phyloP scores from a whole-genome alignment of 495 filamentous ascomycete genomes.

The Neurospora hispaniola region DNA sequence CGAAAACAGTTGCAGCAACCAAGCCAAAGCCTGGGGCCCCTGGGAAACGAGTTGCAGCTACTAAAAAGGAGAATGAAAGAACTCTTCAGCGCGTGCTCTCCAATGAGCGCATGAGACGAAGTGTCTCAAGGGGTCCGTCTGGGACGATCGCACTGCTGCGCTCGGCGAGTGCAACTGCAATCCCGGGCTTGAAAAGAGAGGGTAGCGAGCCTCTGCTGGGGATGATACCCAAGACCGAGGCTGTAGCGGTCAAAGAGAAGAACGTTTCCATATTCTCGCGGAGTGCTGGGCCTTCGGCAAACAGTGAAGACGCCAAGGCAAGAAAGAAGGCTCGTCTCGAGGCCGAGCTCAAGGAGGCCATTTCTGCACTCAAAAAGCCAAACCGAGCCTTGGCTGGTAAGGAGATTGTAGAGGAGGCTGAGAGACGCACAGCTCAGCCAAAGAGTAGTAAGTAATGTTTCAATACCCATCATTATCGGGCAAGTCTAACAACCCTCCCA shows the following conservation, averaged over 20 bases:
- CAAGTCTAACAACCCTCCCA: slow-evolving; percentile 24
- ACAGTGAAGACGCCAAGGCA: slow-evolving; percentile 46
- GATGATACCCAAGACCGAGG: slow-evolving; percentile 36
- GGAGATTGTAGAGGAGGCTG: slow-evolving; percentile 58
- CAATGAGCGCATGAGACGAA: slow-evolving; percentile 48
- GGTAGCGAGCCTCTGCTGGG: slow-evolving; percentile 47
- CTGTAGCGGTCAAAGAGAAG: slow-evolving; percentile 28
- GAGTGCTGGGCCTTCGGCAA: slow-evolving; percentile 12
- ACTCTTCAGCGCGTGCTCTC: slow-evolving; percentile 62
- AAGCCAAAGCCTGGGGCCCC: slow-evolving; percentile 45
- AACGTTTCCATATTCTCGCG: slow-evolving; percentile 13
- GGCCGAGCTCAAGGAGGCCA: slow-evolving; percentile 74
- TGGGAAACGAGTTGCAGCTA: slow-evolving; percentile 37
- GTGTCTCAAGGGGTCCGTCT: slow-evolving; percentile 40
- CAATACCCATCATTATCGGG: background rate
- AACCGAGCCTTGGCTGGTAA: slow-evolving; percentile 70
- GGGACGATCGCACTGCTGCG: slow-evolving; percentile 50
- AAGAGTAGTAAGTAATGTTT: slow-evolving; percentile 24
- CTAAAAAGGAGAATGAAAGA: slow-evolving; percentile 45
- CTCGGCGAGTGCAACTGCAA: slow-evolving; percentile 52
- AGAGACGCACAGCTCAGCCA: slow-evolving; percentile 41
- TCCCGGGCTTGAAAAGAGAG: slow-evolving; percentile 54
- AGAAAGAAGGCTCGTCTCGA: slow-evolving; percentile 67
- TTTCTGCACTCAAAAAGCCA: slow-evolving; percentile 72
- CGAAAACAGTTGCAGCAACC: slow-evolving; percentile 26